phyloP scores from a whole-genome alignment of 805 yeast genomes.

The Wickerhamomyces rabaulensis region DNA sequence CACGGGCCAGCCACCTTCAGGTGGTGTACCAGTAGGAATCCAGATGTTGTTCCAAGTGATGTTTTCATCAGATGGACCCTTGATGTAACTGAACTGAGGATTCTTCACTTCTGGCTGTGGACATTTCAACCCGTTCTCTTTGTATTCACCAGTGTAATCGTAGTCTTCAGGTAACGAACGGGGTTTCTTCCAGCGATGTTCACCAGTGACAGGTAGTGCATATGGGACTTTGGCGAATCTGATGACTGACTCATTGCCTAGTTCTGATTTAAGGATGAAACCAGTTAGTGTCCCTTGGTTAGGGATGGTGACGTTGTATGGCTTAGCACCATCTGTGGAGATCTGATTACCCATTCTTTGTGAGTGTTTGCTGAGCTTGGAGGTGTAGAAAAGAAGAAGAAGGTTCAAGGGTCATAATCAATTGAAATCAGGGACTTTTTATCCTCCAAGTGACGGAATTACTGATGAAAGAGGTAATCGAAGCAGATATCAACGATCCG shows the following conservation, averaged over 20 bases:
- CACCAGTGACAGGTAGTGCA: constrained; percentile 28
- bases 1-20: constrained; percentile 39
- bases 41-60: constrained; percentile 33
- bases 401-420: too few relatives aligned
- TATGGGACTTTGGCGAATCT: constrained; percentile 30
- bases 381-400: too few relatives aligned
- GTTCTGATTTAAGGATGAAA: constrained; percentile 11
- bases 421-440: too few relatives aligned
- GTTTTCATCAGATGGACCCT: constrained; percentile 25
- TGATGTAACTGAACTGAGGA: constrained; percentile 21
- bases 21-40: constrained; percentile 30
- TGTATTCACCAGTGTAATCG: constrained; percentile 36
- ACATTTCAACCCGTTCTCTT: constrained; percentile 28
- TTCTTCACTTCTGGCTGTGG: constrained; percentile 33
- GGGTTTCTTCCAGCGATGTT: constrained; percentile 30
- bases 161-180: constrained; percentile 27
- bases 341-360: not conserved
- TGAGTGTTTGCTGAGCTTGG: too few relatives aligned
- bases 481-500: too few relatives aligned
- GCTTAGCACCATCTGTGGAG: not conserved
- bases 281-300: constrained; percentile 16
- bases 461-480: too few relatives aligned
- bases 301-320: not conserved
- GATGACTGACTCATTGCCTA: constrained; percentile 15
- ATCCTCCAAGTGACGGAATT: too few relatives aligned